Evolutionary conservation across 305 asterid species (phyloP).

Genomic region (Fraxinus nigra): DNA sequence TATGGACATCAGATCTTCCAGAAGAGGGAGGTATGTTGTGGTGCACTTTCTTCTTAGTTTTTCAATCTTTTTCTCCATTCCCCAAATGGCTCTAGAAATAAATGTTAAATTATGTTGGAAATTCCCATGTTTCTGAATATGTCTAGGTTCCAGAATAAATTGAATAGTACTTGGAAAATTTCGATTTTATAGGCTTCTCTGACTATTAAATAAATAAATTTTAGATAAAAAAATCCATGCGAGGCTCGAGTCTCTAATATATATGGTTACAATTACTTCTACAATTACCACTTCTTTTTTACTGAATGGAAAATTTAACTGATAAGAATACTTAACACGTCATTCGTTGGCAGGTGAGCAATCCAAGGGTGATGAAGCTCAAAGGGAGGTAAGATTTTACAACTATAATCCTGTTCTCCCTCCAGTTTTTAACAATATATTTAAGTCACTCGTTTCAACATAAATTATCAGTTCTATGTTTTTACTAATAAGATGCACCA

Average conservation of each 20-base stretch:
- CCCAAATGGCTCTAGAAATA: background rate
- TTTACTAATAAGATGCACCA: background rate
- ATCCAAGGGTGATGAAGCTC: constrained; percentile 49
- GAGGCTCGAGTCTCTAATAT: background rate
- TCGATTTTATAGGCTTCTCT: background rate
- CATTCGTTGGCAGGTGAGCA: constrained; percentile 49
- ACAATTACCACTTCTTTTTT: background rate
- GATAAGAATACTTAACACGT: background rate
- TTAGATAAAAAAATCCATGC: background rate
- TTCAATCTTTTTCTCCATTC: background rate
- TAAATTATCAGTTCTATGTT: background rate
- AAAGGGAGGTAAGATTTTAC: constrained; percentile 42
- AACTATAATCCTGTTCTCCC: background rate
- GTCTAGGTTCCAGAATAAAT: background rate
- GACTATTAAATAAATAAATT: background rate
- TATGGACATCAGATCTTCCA: constrained; percentile 81
- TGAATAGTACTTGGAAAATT: background rate
- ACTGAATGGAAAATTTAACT: background rate
- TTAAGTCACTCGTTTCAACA: background rate
- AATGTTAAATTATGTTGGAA: background rate
- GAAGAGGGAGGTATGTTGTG: constrained; percentile 65
- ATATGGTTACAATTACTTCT: background rate
- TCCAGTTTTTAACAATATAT: background rate
- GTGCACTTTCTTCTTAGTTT: background rate
- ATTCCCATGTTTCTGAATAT: background rate